Evolutionary conservation across 768 basidiomycete species (phyloP).

Genomic region (Holtermannia corniformis): DNA sequence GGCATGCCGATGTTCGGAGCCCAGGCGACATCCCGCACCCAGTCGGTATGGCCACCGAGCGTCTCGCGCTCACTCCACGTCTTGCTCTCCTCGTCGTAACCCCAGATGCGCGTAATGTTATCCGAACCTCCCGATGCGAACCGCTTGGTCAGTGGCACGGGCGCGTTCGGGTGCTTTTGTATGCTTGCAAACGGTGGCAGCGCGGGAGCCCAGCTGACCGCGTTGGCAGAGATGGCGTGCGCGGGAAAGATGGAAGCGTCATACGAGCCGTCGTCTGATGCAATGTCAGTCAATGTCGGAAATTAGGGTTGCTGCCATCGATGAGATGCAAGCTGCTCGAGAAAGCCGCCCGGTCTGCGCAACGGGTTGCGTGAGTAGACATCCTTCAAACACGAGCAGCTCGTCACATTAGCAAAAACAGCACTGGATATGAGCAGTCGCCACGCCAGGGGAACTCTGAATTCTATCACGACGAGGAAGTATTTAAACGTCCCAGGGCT

Average conservation of each 20-base stretch:
- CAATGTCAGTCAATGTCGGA: too few relatives aligned
- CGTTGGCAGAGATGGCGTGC: constrained; percentile 92
- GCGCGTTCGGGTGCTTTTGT: constrained; percentile 25
- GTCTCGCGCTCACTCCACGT: constrained; percentile 85
- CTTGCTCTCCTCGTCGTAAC: constrained; percentile 73
- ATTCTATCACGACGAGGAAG: too few relatives aligned
- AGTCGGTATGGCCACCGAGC: constrained; percentile 87
- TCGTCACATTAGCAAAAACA: too few relatives aligned
- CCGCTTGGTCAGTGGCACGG: constrained; percentile 60
- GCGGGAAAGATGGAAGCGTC: constrained; percentile 90
- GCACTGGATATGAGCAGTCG: too few relatives aligned
- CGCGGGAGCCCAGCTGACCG: constrained; percentile 94
- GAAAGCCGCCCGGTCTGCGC: too few relatives aligned
- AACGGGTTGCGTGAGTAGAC: too few relatives aligned
- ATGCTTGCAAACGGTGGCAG: constrained; percentile 50
- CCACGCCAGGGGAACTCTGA: too few relatives aligned
- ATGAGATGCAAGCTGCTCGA: too few relatives aligned
- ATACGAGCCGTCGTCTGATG: constrained; percentile 93
- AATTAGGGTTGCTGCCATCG: too few relatives aligned
- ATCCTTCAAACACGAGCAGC: too few relatives aligned
- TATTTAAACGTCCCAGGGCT: too few relatives aligned
- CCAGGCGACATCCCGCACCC: constrained; percentile 99
- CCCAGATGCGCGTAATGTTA: constrained; percentile 90
- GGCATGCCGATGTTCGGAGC: constrained; percentile 94
- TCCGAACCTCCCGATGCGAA: constrained; percentile 96